phyloP scores from a whole-genome alignment of 148 eudicot species.

The Camellia japonica region DNA sequence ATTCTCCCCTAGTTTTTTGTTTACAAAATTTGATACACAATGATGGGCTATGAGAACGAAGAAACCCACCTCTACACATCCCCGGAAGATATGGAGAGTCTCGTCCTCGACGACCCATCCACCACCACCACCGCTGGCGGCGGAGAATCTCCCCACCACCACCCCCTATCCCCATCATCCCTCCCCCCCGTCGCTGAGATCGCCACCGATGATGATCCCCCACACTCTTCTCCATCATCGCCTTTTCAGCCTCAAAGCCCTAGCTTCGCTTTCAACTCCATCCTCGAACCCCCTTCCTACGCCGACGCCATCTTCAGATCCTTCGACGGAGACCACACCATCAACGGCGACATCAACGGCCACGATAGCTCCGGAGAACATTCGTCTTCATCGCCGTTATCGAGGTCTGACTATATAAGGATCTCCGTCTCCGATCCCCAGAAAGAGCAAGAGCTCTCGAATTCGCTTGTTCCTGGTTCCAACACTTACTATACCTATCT shows the following conservation, averaged over 20 bases:
- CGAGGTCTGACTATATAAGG: conserved; percentile 39
- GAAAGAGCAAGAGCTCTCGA: conserved; percentile 58
- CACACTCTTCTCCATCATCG: conserved; percentile 21
- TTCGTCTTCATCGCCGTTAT: conserved; percentile 23
- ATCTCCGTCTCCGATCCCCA: conserved; percentile 87
- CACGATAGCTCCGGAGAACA: conserved; percentile 28
- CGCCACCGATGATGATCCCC: conserved; percentile 34
- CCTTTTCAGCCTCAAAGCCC: conserved; percentile 31
- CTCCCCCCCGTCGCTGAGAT: conserved; percentile 58
- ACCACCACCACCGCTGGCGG: not conserved
- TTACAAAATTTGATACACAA: not conserved
- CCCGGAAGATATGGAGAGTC: conserved; percentile 42
- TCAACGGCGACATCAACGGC: conserved; percentile 39
- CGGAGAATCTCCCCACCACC: conserved; percentile 14
- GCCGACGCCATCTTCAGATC: conserved; percentile 85
- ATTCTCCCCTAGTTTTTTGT: not conserved
- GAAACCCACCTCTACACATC: conserved; percentile 37
- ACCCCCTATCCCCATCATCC: conserved; percentile 35
- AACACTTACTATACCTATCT: conserved; percentile 46
- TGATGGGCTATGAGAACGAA: conserved; percentile 50
- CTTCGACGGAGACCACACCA: conserved; percentile 51
- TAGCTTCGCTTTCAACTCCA: conserved; percentile 49
- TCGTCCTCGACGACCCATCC: conserved; percentile 36
- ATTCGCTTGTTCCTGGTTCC: conserved; percentile 72
- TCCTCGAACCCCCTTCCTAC: conserved; percentile 94